Percentiles rank a stretch among this genome's conserved stretches.
phyloP scores from a whole-genome alignment of 1,139 yeast genomes.

The Taphrina deformans region DNA sequence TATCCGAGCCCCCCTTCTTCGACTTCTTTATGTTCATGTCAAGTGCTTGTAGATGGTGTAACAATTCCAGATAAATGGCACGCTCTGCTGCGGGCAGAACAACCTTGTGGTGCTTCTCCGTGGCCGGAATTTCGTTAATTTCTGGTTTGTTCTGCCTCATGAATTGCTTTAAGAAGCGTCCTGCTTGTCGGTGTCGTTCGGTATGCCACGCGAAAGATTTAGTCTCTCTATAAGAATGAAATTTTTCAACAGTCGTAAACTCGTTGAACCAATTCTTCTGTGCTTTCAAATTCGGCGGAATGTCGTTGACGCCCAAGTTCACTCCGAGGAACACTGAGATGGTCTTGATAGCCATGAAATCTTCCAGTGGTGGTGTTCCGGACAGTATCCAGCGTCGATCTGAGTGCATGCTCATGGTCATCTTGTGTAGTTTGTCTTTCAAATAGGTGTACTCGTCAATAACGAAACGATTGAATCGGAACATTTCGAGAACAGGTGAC shows the following conservation, averaged over 20 bases:
- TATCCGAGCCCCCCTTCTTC: conserved; percentile 14
- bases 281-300: conserved; percentile 25
- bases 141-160: conserved; percentile 35
- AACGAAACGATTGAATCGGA: conserved; percentile 33
- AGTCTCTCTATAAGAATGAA: conserved; percentile 34
- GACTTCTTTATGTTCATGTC: conserved; percentile 31
- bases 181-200: conserved; percentile 31
- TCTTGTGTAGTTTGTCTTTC: conserved; percentile 20
- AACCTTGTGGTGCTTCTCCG: conserved; percentile 24
- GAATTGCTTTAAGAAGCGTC: conserved; percentile 28
- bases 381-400: conserved; percentile 33
- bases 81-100: conserved; percentile 32
- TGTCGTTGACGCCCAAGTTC: conserved; percentile 33
- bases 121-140: conserved; percentile 30
- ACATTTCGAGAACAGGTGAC: conserved; percentile 34
- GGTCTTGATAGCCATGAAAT: conserved; percentile 33
- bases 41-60: conserved; percentile 29
- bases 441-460: conserved; percentile 35
- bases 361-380: conserved; percentile 35
- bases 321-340: conserved; percentile 34
- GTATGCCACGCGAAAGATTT: conserved; percentile 34
- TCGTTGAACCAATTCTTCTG: conserved; percentile 30
- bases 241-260: conserved; percentile 33
- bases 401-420: conserved; percentile 30
- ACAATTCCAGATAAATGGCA: conserved; percentile 35